These are phyloP conservation scores for Stachybotrys elegans DNA, from an alignment of 2,329 filamentous ascomycete genomes.

Conservation along the genomic window DNA sequence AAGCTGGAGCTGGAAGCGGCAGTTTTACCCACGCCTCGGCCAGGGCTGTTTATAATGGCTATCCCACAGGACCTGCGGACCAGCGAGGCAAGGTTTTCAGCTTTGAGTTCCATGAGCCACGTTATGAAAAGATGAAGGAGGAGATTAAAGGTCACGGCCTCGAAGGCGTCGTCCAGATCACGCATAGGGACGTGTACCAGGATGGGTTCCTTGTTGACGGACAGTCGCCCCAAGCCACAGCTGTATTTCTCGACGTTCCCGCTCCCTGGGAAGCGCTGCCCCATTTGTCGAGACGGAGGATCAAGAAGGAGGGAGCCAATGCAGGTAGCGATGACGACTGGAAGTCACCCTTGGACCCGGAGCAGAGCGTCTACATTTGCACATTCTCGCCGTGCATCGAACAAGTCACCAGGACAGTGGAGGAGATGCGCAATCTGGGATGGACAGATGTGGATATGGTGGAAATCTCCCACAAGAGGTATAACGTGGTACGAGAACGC, in stretches of 20 bases:
- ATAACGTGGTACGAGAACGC: slow-evolving; percentile 79
- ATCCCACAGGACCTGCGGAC: slow-evolving; percentile 40
- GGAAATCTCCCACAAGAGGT: slow-evolving; percentile 72
- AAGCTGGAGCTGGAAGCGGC: slow-evolving; percentile 77
- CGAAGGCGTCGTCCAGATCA: slow-evolving; percentile 61
- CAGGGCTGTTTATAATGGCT: slow-evolving; percentile 71
- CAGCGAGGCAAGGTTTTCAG: slow-evolving; percentile 69
- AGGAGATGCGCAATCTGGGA: slow-evolving; percentile 70
- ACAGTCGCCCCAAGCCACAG: slow-evolving; percentile 58
- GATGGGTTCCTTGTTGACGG: slow-evolving; percentile 64
- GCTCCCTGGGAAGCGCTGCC: slow-evolving; percentile 76
- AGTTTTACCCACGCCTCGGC: slow-evolving; percentile 79
- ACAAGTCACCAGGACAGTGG: slow-evolving; percentile 84
- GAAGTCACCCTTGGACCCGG: slow-evolving; percentile 63
- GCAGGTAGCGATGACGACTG: slow-evolving; percentile 27
- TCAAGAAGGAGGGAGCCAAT: slow-evolving; percentile 17
- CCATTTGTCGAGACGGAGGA: slow-evolving; percentile 58
- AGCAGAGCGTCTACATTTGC: slow-evolving; percentile 72
- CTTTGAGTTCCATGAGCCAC: slow-evolving; percentile 74
- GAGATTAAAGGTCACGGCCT: slow-evolving; percentile 68
- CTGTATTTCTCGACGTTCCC: slow-evolving; percentile 75
- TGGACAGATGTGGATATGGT: slow-evolving; percentile 96
- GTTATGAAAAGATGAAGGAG: slow-evolving; percentile 62
- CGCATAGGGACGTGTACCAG: slow-evolving; percentile 74
- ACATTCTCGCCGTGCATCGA: slow-evolving; percentile 97